phyloP scores from a whole-genome alignment of 805 yeast species.

The Candida tammaniensis region DNA sequence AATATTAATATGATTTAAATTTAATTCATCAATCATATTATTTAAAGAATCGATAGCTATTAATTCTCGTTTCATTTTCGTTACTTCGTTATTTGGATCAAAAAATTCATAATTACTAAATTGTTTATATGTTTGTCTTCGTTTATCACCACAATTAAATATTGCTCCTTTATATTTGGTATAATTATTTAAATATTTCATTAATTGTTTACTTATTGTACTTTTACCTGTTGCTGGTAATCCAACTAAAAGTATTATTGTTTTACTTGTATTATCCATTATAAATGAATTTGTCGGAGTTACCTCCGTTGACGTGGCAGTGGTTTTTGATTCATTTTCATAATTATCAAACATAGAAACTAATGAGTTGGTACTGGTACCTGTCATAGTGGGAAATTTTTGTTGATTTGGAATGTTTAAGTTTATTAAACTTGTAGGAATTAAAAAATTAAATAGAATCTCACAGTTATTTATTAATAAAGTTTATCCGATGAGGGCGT shows the following conservation, averaged over 20 bases:
- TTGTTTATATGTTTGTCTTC: slow-evolving; percentile 31
- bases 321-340: slow-evolving; percentile 4
- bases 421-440: too few relatives aligned
- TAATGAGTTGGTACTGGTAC: slow-evolving; percentile 7
- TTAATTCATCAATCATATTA: slow-evolving; percentile 29
- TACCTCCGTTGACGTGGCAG: slow-evolving; percentile 3
- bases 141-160: slow-evolving; percentile 52
- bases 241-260: slow-evolving; percentile 29
- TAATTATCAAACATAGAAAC: slow-evolving; percentile 4
- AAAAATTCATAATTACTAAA: slow-evolving; percentile 36
- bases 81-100: slow-evolving; percentile 32
- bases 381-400: too few relatives aligned
- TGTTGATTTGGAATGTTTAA: too few relatives aligned
- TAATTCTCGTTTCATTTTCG: slow-evolving; percentile 29
- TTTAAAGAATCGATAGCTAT: slow-evolving; percentile 35
- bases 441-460: too few relatives aligned
- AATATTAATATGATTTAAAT: slow-evolving; percentile 23
- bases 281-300: slow-evolving; percentile 7
- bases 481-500: slow-evolving; percentile 1
- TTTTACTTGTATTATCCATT: slow-evolving; percentile 7
- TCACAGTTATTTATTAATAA: too few relatives aligned
- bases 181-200: slow-evolving; percentile 23
- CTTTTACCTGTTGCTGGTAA: slow-evolving; percentile 43
- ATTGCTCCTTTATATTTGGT: slow-evolving; percentile 25
- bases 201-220: slow-evolving; percentile 34